Evolutionary conservation across 1,139 yeast genomes (phyloP).

Genomic region (Nakaseomyces kungkrabaensis): DNA sequence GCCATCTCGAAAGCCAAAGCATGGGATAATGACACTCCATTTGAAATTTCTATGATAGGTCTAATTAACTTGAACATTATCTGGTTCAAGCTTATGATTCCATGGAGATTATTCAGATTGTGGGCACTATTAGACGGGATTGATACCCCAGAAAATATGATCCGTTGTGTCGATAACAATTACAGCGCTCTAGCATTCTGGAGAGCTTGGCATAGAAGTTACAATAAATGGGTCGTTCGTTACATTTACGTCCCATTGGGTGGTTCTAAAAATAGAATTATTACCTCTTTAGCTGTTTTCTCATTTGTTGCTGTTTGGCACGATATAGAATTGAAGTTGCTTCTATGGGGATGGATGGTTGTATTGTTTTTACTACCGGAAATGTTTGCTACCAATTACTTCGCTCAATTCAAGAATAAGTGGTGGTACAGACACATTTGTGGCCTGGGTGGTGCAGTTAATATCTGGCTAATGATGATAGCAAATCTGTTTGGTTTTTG

Average conservation of each 20-base stretch:
- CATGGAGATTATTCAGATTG: conserved; percentile 90
- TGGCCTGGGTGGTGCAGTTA: conserved; percentile 77
- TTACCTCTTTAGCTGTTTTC: conserved; percentile 80
- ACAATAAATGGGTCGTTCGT: conserved; percentile 78
- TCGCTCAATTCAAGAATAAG: conserved; percentile 39
- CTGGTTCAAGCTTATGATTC: conserved; percentile 85
- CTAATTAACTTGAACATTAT: conserved; percentile 79
- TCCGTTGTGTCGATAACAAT: conserved; percentile 90
- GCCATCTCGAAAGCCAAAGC: conserved; percentile 82
- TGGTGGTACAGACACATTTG: conserved; percentile 71
- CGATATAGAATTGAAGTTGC: conserved; percentile 75
- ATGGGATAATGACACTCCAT: conserved; percentile 84
- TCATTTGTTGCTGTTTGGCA: conserved; percentile 98
- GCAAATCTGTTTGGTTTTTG: conserved; percentile 95
- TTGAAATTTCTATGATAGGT: conserved; percentile 92
- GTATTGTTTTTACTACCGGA: conserved; percentile 89
- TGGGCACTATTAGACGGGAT: conserved; percentile 89
- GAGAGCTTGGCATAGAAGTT: conserved; percentile 98
- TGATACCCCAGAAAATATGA: conserved; percentile 97
- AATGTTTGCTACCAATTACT: conserved; percentile 44
- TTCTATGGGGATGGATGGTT: conserved; percentile 94
- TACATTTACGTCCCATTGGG: conserved; percentile 84
- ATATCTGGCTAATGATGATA: conserved; percentile 97
- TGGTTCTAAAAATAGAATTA: conserved; percentile 57
- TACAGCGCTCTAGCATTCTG: conserved; percentile 89